Evolutionary conservation across 2,329 filamentous ascomycete genomes (phyloP).

Genomic region (Septoria petroselini): DNA sequence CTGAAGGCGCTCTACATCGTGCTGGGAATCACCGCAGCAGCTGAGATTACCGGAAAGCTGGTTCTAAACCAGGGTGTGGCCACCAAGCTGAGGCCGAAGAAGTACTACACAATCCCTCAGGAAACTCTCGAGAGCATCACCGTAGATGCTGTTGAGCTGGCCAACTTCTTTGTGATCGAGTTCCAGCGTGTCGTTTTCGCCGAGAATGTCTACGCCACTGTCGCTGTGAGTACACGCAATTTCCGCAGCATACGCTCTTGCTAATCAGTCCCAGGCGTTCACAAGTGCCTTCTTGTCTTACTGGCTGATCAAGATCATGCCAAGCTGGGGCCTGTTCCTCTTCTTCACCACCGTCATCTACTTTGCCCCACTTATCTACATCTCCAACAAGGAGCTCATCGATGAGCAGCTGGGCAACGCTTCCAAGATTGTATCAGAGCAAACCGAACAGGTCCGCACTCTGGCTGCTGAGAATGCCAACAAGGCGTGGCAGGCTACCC

Average conservation of each 20-base stretch:
- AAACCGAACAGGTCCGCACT: conserved; percentile 59
- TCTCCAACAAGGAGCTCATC: conserved; percentile 63
- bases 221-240: conserved; percentile 50
- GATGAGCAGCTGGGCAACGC: conserved; percentile 58
- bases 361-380: conserved; percentile 60
- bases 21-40: conserved; percentile 57
- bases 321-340: conserved; percentile 62
- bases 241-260: neutral
- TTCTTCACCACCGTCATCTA: conserved; percentile 56
- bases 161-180: conserved; percentile 68
- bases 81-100: conserved; percentile 59
- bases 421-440: conserved; percentile 54
- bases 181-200: conserved; percentile 64
- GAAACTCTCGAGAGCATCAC: conserved; percentile 60
- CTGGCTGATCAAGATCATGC: conserved; percentile 63
- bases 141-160: conserved; percentile 61
- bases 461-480: conserved; percentile 59
- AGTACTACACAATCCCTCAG: conserved; percentile 64
- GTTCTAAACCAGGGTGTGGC: conserved; percentile 58
- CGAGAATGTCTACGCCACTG: conserved; percentile 61
- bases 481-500: conserved; percentile 56
- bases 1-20: conserved; percentile 60
- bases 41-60: conserved; percentile 56
- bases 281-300: conserved; percentile 57
- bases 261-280: conserved; percentile 52